These are phyloP conservation scores for Marasmius oreades DNA, from an alignment of 1,284 basidiomycete species.

Conservation along the genomic window DNA sequence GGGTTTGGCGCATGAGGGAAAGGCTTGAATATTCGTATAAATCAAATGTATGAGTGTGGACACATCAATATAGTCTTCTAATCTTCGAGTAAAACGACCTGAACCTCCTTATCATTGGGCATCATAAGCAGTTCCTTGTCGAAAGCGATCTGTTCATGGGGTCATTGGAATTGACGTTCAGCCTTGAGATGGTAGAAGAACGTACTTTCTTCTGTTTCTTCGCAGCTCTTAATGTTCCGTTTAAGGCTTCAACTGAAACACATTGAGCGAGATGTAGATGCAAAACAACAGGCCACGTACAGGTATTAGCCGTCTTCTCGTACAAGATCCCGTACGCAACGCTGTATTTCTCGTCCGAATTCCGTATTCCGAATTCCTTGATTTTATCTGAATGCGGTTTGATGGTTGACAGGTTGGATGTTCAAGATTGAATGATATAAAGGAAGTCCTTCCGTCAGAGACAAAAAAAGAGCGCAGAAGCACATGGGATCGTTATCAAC, in stretches of 20 bases:
- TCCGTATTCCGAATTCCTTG: conserved; percentile 34
- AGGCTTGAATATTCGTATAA: too few relatives aligned
- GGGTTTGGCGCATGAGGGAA: too few relatives aligned
- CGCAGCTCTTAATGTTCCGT: conserved; percentile 41
- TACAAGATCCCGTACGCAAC: conserved; percentile 40
- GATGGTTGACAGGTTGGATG: conserved; percentile 2
- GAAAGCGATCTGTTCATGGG: conserved; percentile 34
- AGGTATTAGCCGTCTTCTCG: conserved; percentile 40
- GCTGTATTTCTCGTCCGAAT: conserved; percentile 32
- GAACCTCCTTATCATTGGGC: conserved; percentile 43
- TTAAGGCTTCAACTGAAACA: conserved; percentile 39
- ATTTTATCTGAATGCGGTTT: conserved; percentile 35
- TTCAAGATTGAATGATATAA: neutral
- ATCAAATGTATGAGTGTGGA: too few relatives aligned
- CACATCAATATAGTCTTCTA: neutral
- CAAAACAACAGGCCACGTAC: conserved; percentile 24
- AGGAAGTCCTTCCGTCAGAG: conserved; percentile 1
- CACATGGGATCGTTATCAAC: conserved; percentile 16
- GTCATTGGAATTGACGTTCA: neutral
- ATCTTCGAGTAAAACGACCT: conserved; percentile 33
- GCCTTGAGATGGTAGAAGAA: neutral
- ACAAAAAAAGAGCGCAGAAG: neutral
- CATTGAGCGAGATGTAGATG: neutral
- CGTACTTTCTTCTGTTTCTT: conserved; percentile 43
- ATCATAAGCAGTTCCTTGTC: conserved; percentile 43